Conservation (phyloP, 805 yeast species). For the Zygotorulaspora chibaensis region DNA sequence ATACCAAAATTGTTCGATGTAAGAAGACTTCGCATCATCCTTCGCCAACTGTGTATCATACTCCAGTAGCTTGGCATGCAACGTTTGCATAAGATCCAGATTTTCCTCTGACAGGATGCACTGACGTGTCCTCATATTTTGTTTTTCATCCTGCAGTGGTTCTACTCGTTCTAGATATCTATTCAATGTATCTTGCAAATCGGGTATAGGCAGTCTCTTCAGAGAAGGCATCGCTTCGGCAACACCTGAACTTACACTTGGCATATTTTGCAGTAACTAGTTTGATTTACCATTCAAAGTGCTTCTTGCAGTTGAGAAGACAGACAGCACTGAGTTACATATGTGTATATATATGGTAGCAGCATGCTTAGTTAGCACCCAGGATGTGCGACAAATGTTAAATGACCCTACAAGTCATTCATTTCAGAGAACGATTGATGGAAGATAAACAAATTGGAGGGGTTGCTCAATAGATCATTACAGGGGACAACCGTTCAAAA, state of each 20-base stretch:
- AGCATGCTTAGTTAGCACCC: background rate
- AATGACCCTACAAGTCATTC: background rate
- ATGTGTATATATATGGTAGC: background rate
- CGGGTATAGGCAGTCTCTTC: conserved; percentile 68
- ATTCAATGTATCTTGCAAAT: conserved; percentile 59
- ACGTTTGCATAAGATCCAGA: conserved; percentile 44
- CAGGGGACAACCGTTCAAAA: too few species aligned
- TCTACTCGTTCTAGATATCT: conserved; percentile 62
- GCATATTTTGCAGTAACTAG: conserved; percentile 1
- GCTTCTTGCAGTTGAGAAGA: background rate
- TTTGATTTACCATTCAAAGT: background rate
- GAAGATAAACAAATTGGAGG: too few species aligned
- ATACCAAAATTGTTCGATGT: conserved; percentile 92
- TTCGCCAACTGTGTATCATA: conserved; percentile 60
- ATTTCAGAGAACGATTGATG: background rate
- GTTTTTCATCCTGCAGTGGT: conserved; percentile 77
- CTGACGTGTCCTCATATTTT: conserved; percentile 54
- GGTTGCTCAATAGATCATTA: too few species aligned
- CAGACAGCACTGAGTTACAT: background rate
- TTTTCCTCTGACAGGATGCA: conserved; percentile 38
- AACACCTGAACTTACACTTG: background rate
- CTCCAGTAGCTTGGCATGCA: conserved; percentile 50
- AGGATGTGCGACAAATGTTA: background rate
- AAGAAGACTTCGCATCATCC: conserved; percentile 64
- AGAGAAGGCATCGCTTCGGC: background rate